phyloP scores from a whole-genome alignment of 495 filamentous ascomycete genomes.

The Penicillium flavigenum region DNA sequence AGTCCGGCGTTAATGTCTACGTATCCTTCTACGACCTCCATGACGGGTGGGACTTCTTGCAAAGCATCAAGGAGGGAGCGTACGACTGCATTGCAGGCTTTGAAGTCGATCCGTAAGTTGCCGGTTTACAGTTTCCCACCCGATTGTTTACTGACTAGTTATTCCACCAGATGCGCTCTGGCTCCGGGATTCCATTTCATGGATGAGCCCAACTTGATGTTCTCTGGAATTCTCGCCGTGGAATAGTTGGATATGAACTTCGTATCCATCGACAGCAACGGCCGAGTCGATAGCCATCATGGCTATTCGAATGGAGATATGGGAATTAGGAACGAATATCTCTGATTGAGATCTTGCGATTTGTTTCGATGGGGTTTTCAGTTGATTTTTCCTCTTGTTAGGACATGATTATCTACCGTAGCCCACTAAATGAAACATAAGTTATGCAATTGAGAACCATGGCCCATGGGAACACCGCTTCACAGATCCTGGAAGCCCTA shows the following conservation, averaged over 20 bases:
- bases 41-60: slow-evolving; percentile 39
- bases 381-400: background rate
- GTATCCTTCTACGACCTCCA: slow-evolving; percentile 46
- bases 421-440: background rate
- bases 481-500: background rate
- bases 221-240: background rate
- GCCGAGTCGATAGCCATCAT: background rate
- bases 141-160: background rate
- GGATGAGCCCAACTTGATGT: slow-evolving; percentile 7
- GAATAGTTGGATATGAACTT: background rate
- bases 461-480: too few species aligned
- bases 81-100: slow-evolving; percentile 35
- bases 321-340: too few species aligned
- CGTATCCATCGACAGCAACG: background rate
- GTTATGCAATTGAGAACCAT: background rate
- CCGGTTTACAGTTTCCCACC: background rate
- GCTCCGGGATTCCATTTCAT: slow-evolving; percentile 4
- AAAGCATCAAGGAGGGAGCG: background rate
- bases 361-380: background rate
- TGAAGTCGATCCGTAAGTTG: slow-evolving; percentile 45
- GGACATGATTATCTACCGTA: slow-evolving; percentile 1
- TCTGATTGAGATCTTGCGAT: background rate
- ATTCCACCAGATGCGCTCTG: background rate
- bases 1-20: slow-evolving; percentile 18
- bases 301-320: background rate